Base-by-base conservation (phyloP, 2,329 filamentous ascomycete genomes). In the Huntiella bhutanensis region DNA sequence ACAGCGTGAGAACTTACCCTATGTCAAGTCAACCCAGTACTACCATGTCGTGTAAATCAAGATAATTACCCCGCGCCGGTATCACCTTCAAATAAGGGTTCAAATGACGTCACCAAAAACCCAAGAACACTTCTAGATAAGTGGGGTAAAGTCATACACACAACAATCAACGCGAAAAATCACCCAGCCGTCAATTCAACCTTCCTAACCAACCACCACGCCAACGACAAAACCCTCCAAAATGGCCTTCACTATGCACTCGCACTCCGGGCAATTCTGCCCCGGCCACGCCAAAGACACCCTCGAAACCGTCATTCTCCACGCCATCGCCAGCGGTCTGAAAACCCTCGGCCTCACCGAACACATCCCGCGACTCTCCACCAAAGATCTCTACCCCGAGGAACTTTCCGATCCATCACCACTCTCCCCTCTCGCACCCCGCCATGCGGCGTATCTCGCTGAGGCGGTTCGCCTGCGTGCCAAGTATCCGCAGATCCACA, bases 231-330 rank as follows among this genome's bases (percentile, higher is more conserved):
- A 33, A 34, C 12, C 17, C 8, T n/a, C 7, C 36, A 45, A 32
- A 19, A 96, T 96, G 91, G 87, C 88, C 1, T 94, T 93, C 65
- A 92, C 91, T 4, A 92, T 96, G 68, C 91, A 98, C 63, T 93
- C 85, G 58, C 91, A 98, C 65, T 96, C 91, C 34, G 91, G 91
- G 52, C 84, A 98, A 60, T 98, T 98, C 67, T 98, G 91, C 66
- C 79, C 79, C 7, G 76, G 80, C 54, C 91, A 98, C 66, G 91
- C 91, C 43, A 77, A 80, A 58, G 77, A 93, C 59, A 71, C 76
- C 15, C 73, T 98, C 7, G 88, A 96, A 60, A 78, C 85, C 53
- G 75, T 96, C 42, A 68, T 96, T 54, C 73, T 78, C 57, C 73
- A 77, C 10, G 88, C 88, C 53, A 84, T 96, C 54, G 62, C 69